Base-by-base conservation (phyloP, 805 yeast species). In the Ogataea methylovora region DNA sequence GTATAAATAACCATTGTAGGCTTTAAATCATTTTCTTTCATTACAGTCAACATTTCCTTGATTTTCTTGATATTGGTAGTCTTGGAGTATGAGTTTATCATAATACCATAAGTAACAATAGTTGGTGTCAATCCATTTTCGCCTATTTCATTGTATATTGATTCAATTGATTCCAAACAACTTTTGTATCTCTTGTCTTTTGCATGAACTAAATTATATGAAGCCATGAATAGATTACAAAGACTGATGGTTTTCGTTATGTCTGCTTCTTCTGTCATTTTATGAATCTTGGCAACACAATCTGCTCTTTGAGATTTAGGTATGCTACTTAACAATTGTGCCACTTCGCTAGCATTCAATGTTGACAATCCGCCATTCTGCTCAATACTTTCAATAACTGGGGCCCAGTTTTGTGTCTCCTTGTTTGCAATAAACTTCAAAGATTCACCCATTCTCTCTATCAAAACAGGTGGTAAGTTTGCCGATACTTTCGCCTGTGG, bases 1-100 rank as follows among this genome's bases (percentile, higher is more conserved):
- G 80, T 67, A 43, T 76, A 77, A 1, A 78, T 59, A 4, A 53
- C 48, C 4, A 62, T 51, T 12, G 69, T 58, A 4, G 78, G 76
- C 27, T 58, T 58, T 4, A 71, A 38, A 1, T 60, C 64, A n/a
- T 41, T 30, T 5, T 40, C 38, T 25, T 56, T 54, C 67, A 74
- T 67, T 39, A 60, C 61, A 2, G 41, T 34, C 25, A 72, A 42
- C 20, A 56, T 48, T 3, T 46, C 34, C 33, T 71, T 64, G 30
- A 73, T 64, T 30, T 58, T 60, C 2, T 41, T 51, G 29, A 73
- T 42, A 34, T 65, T 48, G 21, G 47, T 49, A 15, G 39, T 41
- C 44, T 70, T 67, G 24, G 73, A 71, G 43, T 67, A 67, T 4
- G 69, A 68, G 36, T 63, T 61, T 12, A 73, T 51, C 48, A 73